phyloP scores from a whole-genome alignment of 331 rosid genomes.

The Quercus lobata region DNA sequence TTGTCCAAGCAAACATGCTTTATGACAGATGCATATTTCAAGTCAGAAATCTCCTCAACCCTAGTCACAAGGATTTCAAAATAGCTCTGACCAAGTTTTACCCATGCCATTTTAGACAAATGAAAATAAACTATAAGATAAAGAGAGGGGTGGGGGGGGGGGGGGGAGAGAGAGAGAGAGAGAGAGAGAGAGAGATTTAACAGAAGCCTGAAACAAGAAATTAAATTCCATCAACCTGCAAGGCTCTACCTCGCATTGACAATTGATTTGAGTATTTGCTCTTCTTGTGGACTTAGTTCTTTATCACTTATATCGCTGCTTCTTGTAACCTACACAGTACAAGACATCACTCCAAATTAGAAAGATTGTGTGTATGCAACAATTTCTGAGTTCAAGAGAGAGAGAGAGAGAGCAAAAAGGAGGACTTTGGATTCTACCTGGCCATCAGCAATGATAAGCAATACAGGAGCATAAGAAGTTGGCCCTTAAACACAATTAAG shows the following conservation, averaged over 20 bases:
- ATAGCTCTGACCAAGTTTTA: no score
- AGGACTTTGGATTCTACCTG: constrained; percentile 29
- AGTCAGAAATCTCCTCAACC: no score
- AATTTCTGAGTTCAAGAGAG: not conserved
- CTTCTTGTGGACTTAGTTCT: constrained; percentile 84
- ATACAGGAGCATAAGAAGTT: constrained; percentile 18
- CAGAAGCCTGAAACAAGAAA: not conserved
- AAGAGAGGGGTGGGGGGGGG: no score
- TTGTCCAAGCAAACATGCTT: no score
- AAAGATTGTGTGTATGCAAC: not conserved
- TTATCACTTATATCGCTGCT: constrained; percentile 40
- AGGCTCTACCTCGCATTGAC: constrained; percentile 72
- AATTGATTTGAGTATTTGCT: constrained; percentile 65
- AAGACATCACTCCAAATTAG: not conserved
- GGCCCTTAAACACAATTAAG: no score
- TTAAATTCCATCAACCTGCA: not conserved
- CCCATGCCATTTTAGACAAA: no score
- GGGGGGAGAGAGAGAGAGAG: no score
- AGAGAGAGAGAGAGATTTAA: no score
- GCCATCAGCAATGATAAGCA: constrained; percentile 82
- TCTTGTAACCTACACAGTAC: constrained; percentile 67
- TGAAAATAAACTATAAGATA: no score
- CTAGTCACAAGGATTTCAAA: no score
- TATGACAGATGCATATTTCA: no score
- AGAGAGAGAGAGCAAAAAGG: not conserved